Base-by-base conservation (phyloP, 2,329 filamentous ascomycete genomes). In the Amphichorda felina region DNA sequence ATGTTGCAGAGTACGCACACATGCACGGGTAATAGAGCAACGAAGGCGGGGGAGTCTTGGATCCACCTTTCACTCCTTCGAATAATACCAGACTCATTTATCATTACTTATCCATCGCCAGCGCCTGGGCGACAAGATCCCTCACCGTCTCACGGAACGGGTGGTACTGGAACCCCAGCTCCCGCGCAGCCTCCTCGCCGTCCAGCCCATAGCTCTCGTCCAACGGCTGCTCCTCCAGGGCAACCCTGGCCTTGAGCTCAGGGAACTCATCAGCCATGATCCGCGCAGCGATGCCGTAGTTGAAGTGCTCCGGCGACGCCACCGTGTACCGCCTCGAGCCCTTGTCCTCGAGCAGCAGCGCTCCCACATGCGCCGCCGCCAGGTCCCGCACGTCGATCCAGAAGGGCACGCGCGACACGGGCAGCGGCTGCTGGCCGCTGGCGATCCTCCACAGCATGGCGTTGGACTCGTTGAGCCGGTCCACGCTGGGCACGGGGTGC, bases 351-450 rank as follows among this genome's bases (percentile, higher is more conserved):
- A 43, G 46, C 10, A 66, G 24, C 3, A 65, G 43, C 1, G 64
- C 62, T 30, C 59, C 54, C 1, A 64, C 56, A 41, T 68, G 66
- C 1, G 60, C 63, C 10, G 45, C 40, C 0, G 64, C 64, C 2
- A 69, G 45, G 41, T 68, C 64, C 5, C 65, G 47, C 1, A 63
- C 65, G 39, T 69, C 64, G 15, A 67, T 56, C 59, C 59, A 69
- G 31, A 60, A 59, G 1, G 56, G 55, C 1, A 65, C 59, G 1
- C 55, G 45, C 1, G 57, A 50, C 2, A 51, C 43, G 0, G 64
- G 64, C 1, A 68, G 44, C 15, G 45, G 55, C 30, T 48, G 45
- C n/a, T 42, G 44, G 4, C 59, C 61, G 0, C 38, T 49, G 2
- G 57, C 57, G 8, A 65, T 51, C 16, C 48, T 51, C 60, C 61